Evolutionary conservation across 371 early-diverging fungal species (phyloP), one percentile per base, ranked within the genome.

Genomic region (Circinella umbellata): DNA sequence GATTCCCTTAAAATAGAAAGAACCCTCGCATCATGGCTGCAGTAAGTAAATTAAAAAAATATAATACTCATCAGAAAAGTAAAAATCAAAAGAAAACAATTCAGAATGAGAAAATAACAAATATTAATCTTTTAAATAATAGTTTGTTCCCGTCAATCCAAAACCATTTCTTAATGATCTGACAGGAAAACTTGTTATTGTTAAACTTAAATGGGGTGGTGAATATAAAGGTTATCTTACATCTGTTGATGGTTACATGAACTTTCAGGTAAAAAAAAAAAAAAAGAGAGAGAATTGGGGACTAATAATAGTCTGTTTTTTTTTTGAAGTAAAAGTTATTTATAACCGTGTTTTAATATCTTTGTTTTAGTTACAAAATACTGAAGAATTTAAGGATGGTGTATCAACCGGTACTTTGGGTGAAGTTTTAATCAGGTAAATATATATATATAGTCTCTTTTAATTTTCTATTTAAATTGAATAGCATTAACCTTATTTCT

Each of bases 211-310:
- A 88, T 99, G 98, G 98, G 98, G 98, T 68, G 91, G 93, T 83
- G 98, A 98, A 79, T 99, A 99, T 90, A 94, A 95, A 76, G 99
- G 98, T 4, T 87, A 90, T 72, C 86, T 99, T 68, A 86, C 89
- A 46, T 94, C 97, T 7, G 92, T 96, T 5, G 98, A 99, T 82
- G 93, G 94, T 48, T 98, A 99, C 81, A 97, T 99, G 97, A 99
- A 99, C 83, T 78, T 98, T 53, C 97, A 94, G 91, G 95, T 96
- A 86, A 49, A 5, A 14, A 13, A 7, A 63, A 36, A 39, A 8
- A n/a, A n/a, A n/a, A n/a, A n/a, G n/a, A n/a, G n/a, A n/a, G n/a
- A n/a, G n/a, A n/a, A n/a, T n/a, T 27, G 0, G 27, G 27, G 27
- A 27, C 27, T 27, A 27, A 27, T 27, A 27, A 27, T 27, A 27